A percentile compares a stretch with the other conserved stretches of the same genome.
These are phyloP conservation scores for Begonia loranthoides DNA, from an alignment of 306 rosid genomes.

Conservation along the genomic window DNA sequence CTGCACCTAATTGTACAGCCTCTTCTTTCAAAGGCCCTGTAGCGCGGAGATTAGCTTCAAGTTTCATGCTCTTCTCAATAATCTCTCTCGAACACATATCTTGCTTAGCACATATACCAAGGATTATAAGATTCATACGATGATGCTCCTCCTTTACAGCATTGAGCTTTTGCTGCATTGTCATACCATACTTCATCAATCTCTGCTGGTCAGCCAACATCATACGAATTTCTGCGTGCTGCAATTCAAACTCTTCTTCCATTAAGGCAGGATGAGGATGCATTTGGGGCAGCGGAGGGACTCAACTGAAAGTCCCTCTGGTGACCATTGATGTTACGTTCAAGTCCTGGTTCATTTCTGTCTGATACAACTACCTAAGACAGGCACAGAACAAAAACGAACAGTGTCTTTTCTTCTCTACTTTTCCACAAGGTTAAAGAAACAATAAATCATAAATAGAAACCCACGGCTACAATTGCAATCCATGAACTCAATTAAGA, in stretches of 20 bases:
- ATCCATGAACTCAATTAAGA: no score
- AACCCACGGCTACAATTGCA: no score
- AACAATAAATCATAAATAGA: no score
- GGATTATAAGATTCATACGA: slow-evolving; percentile 58
- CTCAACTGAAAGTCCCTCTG: slow-evolving; percentile 35
- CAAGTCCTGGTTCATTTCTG: no score
- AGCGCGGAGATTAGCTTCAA: slow-evolving; percentile 65
- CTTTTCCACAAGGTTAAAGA: no score
- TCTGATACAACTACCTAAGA: no score
- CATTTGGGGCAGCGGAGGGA: slow-evolving; percentile 42
- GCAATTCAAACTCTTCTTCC: slow-evolving; percentile 75
- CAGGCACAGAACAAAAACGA: no score
- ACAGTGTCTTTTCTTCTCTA: no score
- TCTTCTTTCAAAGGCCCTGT: slow-evolving; percentile 62
- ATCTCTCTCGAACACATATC: slow-evolving; percentile 63
- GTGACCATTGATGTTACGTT: no score
- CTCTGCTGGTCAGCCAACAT: slow-evolving; percentile 52
- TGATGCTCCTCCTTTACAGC: slow-evolving; percentile 70
- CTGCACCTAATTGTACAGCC: slow-evolving; percentile 47
- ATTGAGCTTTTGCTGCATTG: slow-evolving; percentile 52
- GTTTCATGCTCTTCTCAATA: slow-evolving; percentile 47
- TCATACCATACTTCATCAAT: slow-evolving; percentile 51
- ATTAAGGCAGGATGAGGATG: slow-evolving; percentile 58
- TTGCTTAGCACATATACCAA: slow-evolving; percentile 52
- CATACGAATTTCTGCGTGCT: slow-evolving; percentile 49